Evolutionary conservation across 2,329 filamentous ascomycete species (phyloP), one percentile per base, ranked within the genome.

Genomic region (Didymella glomerata): DNA sequence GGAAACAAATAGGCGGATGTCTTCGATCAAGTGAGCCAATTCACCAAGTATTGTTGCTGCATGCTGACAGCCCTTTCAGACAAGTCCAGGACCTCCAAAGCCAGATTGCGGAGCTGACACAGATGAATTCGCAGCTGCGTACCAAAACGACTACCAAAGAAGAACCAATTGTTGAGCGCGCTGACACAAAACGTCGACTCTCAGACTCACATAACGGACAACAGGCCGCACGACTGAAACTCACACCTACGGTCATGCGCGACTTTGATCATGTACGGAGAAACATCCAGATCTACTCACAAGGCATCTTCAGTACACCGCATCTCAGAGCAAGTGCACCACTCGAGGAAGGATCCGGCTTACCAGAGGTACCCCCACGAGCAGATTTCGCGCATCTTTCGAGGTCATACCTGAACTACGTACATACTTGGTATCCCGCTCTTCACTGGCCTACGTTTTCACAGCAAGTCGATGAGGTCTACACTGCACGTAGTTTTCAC

Each of bases 1-100:
- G 80, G 95, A 99, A 79, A 99, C 95, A 13, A 99, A 99, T 76
- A 86, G 95, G 59, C 88, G 95, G 62, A 99, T 99, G 95, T 98
- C 95, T 18, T 98, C 94, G 1, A 98, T 98, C 80, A 99, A 98
- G 86, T 87, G 77, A 70, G 83, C 78, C 55, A 14, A 20, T 10
- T 16, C 20, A 45, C n/a, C 1, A 5, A 10, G n/a, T 22, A 3
- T 24, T 22, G 8, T 18, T 13, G 44, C 7, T 25, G 11, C 27
- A 34, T 40, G n/a, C 57, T 54, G 9, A 52, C 32, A 24, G 36
- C 65, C 69, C 34, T 71, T 52, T 34, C 46, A 86, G 85, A 76
- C 95, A 97, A 82, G 91, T 98, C 13, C 95, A 98, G 78, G 95
- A 99, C 76, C 83, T 99, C 25, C 94, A 98, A 79, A 95, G 92